Conservation (phyloP, 176 grass and related monocot species). For the Calamus simplicifolius region DNA sequence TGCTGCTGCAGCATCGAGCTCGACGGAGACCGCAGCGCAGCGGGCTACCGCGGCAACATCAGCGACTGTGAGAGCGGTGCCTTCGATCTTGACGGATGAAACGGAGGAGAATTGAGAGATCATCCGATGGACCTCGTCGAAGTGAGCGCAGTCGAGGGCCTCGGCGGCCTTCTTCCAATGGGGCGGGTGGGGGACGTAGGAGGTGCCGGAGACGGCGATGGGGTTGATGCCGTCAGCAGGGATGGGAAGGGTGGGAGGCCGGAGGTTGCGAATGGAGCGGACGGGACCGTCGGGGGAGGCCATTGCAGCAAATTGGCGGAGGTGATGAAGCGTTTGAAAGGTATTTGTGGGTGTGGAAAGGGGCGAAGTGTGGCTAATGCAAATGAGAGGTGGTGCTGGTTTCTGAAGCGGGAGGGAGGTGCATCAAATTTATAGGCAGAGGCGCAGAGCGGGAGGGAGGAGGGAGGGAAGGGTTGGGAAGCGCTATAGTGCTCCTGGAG, state of each 20-base stretch:
- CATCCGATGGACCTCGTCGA: conserved; percentile 19
- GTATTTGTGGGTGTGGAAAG: too few species aligned
- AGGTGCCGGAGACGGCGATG: conserved; percentile 16
- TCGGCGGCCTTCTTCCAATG: conserved; percentile 15
- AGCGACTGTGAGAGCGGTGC: conserved; percentile 18
- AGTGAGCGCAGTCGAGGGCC: conserved; percentile 3
- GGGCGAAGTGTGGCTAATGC: too few species aligned
- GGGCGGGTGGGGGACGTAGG: conserved; percentile 4
- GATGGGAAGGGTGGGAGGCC: conserved; percentile 6
- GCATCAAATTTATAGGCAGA: too few species aligned
- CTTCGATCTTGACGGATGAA: conserved; percentile 12
- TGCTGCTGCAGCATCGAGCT: background rate
- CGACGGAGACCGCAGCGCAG: background rate
- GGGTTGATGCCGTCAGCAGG: conserved; percentile 10
- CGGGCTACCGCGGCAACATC: conserved; percentile 13
- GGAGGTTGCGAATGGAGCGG: background rate
- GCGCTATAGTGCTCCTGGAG: too few species aligned
- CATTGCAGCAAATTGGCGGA: background rate
- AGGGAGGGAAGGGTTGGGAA: too few species aligned
- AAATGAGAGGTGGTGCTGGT: too few species aligned
- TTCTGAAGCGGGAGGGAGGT: too few species aligned
- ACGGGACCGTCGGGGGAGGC: background rate
- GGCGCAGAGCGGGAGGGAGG: too few species aligned
- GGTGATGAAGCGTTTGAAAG: too few species aligned
- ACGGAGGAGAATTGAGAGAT: conserved; percentile 10